Evolutionary conservation across 192 early-diverging fungal genomes (phyloP), one percentile per base, ranked within the genome.

Genomic region (Coemansia sp.): DNA sequence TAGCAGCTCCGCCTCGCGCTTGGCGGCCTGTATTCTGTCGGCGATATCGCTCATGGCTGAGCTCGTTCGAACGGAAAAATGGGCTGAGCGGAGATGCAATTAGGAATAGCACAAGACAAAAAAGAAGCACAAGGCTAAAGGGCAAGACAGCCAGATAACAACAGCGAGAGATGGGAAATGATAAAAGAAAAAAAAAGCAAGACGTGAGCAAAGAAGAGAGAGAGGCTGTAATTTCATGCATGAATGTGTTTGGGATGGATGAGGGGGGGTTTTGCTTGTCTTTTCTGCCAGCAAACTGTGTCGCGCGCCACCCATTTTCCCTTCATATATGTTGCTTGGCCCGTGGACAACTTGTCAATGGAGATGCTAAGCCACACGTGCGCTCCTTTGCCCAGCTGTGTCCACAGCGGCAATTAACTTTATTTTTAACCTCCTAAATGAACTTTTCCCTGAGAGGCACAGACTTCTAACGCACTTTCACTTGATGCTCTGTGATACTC

Each of bases 1-100:
- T 44, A 99, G 79, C 57, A 86, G 86, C 83, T 99, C 97, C 23
- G 97, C 96, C 67, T 99, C 97, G 74, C 93, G 92, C 72, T 95
- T 86, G 53, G 96, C 96, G 28, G 87, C 87, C 40, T 89, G 88
- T 68, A 98, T 96, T 77, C 94, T 84, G 70, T 98, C 96, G 13
- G 90, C 87, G 53, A 98, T 91, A 76, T 99, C 96, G 65, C 84
- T 81, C 74, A 76, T 82, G 32, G 23, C 40, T 33, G 26, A 21
- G 50, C 53, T 32, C 53, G 1, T 57, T 13, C 50, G 26, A 28
- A 14, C 32, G 16, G 30, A 32, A 5, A 21, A 38, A 28, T 69
- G 62, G n/a, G 43, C 19, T 66, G 37, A 40, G 50, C 50, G 33
- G 39, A 57, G 37, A 59, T 37, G 19, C 30, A 62, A 61, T 37